A percentile compares a stretch with the other conserved stretches of the same genome.
phyloP scores from a whole-genome alignment of 2,329 filamentous ascomycete genomes.

The Balansia obtecta region DNA sequence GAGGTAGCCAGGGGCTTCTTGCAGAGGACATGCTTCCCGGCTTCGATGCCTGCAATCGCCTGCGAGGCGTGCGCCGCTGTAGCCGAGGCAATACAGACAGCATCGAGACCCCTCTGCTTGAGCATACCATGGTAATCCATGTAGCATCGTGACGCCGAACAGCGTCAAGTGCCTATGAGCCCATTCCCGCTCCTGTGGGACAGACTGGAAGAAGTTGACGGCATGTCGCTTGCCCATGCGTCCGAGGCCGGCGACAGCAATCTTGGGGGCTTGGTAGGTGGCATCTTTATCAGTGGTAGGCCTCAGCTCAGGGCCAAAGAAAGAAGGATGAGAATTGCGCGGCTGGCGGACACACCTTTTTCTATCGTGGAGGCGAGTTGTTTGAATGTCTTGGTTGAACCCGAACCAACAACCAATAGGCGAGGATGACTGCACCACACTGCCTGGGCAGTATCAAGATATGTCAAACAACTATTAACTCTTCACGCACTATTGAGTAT shows the following conservation, averaged over 20 bases:
- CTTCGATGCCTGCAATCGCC: constrained; percentile 40
- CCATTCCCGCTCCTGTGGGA: constrained; percentile 32
- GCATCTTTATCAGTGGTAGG: constrained; percentile 6
- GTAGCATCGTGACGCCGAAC: constrained; percentile 31
- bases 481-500: too few relatives aligned
- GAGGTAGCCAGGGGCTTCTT: constrained; percentile 48
- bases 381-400: too few relatives aligned
- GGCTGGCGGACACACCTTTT: not conserved
- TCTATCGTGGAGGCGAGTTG: not conserved
- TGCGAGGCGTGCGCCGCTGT: constrained; percentile 46
- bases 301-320: not conserved
- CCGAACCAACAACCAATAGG: too few relatives aligned
- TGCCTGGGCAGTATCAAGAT: too few relatives aligned
- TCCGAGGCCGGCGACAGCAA: constrained; percentile 36
- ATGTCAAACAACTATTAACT: too few relatives aligned
- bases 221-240: constrained; percentile 42
- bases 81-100: constrained; percentile 27
- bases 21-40: constrained; percentile 42
- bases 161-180: constrained; percentile 29
- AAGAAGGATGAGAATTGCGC: not conserved
- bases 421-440: too few relatives aligned
- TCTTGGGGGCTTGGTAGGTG: constrained; percentile 22
- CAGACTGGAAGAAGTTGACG: constrained; percentile 31
- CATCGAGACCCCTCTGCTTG: constrained; percentile 21
- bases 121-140: constrained; percentile 34